Conservation (phyloP, 345 rosid genomes). For the Sisymbrium irio region DNA sequence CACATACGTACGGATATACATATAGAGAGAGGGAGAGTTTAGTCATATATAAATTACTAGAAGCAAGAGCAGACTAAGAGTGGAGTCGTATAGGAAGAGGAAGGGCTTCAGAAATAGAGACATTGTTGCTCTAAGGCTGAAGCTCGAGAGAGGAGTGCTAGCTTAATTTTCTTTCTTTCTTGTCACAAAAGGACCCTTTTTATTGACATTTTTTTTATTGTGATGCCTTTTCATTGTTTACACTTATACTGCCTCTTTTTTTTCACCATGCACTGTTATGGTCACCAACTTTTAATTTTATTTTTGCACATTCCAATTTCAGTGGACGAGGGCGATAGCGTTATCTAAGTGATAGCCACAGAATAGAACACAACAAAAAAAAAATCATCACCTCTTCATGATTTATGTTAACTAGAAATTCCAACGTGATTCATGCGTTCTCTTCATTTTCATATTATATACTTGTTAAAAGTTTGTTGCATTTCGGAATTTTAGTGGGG, state of each 20-base stretch:
- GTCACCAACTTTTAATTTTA: background rate
- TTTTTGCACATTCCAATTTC: background rate
- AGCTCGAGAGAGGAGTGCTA: conserved; percentile 18
- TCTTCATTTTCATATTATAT: background rate
- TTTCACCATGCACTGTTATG: background rate
- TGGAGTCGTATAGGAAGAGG: conserved; percentile 27
- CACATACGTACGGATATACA: no score
- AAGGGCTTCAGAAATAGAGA: conserved; percentile 34
- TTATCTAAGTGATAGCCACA: conserved; percentile 18
- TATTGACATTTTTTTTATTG: conserved; percentile 9
- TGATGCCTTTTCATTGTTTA: background rate
- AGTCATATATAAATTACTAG: conserved; percentile 6
- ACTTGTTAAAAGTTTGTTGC: background rate
- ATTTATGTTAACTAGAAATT: background rate
- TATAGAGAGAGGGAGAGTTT: background rate
- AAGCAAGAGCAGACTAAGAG: conserved; percentile 25
- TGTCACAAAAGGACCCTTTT: conserved; percentile 26
- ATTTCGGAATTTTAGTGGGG: background rate
- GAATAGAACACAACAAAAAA: conserved; percentile 18
- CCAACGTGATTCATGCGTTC: background rate
- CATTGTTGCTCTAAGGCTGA: conserved; percentile 27
- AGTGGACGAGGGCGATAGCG: conserved; percentile 13
- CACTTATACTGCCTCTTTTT: background rate
- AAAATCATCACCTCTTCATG: background rate
- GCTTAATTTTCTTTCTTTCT: background rate